These are phyloP conservation scores for Penicillium antarcticum DNA, from an alignment of 495 filamentous ascomycete species.

Conservation along the genomic window DNA sequence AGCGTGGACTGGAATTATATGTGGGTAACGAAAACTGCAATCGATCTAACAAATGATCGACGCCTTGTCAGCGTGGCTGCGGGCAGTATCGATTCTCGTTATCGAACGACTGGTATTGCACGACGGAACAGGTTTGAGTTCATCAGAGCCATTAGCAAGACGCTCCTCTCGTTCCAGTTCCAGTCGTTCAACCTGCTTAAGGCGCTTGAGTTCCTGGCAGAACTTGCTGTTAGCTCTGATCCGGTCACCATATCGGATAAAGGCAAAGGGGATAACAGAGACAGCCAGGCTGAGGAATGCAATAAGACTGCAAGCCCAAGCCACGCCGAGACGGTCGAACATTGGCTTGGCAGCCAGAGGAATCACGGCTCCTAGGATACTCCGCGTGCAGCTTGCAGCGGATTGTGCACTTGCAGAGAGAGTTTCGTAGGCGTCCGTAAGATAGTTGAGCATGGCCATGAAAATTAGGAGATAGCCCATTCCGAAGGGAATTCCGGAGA, in stretches of 20 bases:
- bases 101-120: constrained; percentile 9
- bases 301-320: constrained; percentile 42
- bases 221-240: constrained; percentile 36
- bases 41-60: constrained; percentile 19
- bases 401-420: constrained; percentile 42
- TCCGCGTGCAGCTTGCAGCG: constrained; percentile 38
- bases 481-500: constrained; percentile 37
- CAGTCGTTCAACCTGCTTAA: constrained; percentile 24
- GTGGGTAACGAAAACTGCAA: background rate
- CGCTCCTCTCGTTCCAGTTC: constrained; percentile 19
- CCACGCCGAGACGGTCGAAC: constrained; percentile 37
- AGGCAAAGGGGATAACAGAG: constrained; percentile 32
- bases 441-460: constrained; percentile 47
- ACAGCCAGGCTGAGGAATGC: constrained; percentile 37
- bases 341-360: constrained; percentile 40
- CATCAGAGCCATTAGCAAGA: constrained; percentile 3
- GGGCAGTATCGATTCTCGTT: constrained; percentile 21
- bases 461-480: constrained; percentile 42
- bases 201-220: constrained; percentile 36
- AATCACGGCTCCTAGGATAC: constrained; percentile 38
- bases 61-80: constrained; percentile 19
- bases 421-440: constrained; percentile 44
- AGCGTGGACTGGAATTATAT: too few species aligned
- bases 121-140: constrained; percentile 12
- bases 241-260: constrained; percentile 33